phyloP scores from a whole-genome alignment of 176 grass and related monocot species.

The Oryza meridionalis region DNA sequence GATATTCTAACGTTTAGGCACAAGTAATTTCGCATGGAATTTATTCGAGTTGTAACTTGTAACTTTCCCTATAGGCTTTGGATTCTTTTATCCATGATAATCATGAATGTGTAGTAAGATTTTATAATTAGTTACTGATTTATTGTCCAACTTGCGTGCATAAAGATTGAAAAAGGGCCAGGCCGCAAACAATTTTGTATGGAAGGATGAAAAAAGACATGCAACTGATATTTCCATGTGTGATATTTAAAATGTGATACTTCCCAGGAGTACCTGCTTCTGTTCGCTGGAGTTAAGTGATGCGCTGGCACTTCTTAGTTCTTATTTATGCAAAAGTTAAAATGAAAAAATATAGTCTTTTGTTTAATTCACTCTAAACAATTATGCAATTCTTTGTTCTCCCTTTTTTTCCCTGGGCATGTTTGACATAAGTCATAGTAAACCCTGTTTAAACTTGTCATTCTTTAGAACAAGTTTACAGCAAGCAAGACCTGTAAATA shows the following conservation, averaged over 20 bases:
- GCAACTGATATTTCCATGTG: not conserved
- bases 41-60: not conserved
- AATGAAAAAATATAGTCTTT: not conserved
- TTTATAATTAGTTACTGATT: not conserved
- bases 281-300: not conserved
- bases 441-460: not conserved
- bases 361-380: not conserved
- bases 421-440: not conserved
- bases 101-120: not conserved
- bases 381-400: not conserved
- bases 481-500: not conserved
- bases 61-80: not conserved
- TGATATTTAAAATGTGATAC: not conserved
- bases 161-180: not conserved
- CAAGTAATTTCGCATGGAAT: not conserved
- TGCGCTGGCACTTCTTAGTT: not conserved
- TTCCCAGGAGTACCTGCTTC: not conserved
- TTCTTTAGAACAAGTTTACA: not conserved
- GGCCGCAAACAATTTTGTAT: not conserved
- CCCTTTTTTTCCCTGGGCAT: not conserved
- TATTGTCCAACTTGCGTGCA: not conserved
- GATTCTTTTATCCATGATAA: not conserved
- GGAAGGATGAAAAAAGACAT: not conserved
- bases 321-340: not conserved
- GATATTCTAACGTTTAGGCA: not conserved